phyloP scores from a whole-genome alignment of 805 yeast species.

The Hanseniaspora valbyensis region DNA sequence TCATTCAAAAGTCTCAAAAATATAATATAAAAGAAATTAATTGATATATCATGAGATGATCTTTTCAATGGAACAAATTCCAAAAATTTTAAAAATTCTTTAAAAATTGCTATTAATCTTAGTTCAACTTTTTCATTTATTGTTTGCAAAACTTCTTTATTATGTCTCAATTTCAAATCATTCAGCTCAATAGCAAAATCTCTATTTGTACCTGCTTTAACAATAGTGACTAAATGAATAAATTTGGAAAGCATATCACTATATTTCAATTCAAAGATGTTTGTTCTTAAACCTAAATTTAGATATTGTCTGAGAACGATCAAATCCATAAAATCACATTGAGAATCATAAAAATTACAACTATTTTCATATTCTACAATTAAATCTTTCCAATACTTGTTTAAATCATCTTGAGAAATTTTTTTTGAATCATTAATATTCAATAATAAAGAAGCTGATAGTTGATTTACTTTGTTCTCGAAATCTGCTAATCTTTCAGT shows the following conservation, averaged over 20 bases:
- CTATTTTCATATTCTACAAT: background rate
- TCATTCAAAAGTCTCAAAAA: conserved; percentile 12
- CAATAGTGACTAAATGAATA: conserved; percentile 7
- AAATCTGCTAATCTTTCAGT: conserved; percentile 4
- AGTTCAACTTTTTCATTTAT: conserved; percentile 1
- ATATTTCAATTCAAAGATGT: background rate
- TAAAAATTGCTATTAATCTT: conserved; percentile 5
- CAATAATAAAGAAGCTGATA: background rate
- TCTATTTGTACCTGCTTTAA: conserved; percentile 9
- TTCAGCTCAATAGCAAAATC: conserved; percentile 3
- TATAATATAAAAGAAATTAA: conserved; percentile 12
- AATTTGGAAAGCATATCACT: conserved; percentile 13
- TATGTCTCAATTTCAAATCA: background rate
- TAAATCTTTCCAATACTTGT: conserved; percentile 9
- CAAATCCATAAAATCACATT: conserved; percentile 5
- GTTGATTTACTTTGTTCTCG: background rate
- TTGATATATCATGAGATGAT: conserved; percentile 5
- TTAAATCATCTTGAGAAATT: background rate
- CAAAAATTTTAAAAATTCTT: background rate
- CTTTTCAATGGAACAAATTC: conserved; percentile 2
- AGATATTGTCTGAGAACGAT: conserved; percentile 5
- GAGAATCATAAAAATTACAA: conserved; percentile 3
- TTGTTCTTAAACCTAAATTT: conserved; percentile 1
- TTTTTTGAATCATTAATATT: background rate
- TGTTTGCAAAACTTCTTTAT: background rate